Base-by-base conservation (phyloP, 1,139 yeast species). In the Lodderomyces pseudojiufengensis region DNA sequence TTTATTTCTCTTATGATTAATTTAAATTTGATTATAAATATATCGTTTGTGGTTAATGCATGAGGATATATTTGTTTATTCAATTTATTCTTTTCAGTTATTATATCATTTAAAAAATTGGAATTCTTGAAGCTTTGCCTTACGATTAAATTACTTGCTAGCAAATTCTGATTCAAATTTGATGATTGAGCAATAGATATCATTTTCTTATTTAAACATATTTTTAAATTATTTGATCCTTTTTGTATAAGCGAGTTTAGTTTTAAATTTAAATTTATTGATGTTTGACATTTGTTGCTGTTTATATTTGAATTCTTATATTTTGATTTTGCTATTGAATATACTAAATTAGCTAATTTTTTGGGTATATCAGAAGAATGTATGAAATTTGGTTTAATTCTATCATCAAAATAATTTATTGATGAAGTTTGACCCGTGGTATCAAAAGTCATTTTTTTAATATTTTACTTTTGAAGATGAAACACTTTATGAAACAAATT, bases 331-430 rank as follows among this genome's bases (percentile, higher is more conserved):
- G 23, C 16, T 23, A 24, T 24, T 16, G 31, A 31, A 25, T 35
- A 29, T 31, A 35, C 29, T 27, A 53, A 36, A 9, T 33, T 37
- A 5, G 32, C 29, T 5, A 59, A 47, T 37, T 52, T 53, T 18
- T 50, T 51, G 0, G 58, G 53, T 8, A 69, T 58, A 40, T 68
- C 66, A 9, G 71, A 65, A 5, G 68, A 57, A 41, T 63, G 64
- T 21, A 69, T 49, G 40, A 67, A 63, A 46, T 65, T 67, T 27
- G 75, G 75, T 42, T 59, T 61, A 36, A 58, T 50, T 4, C 27
- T 21, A n/a, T 31, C 34, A 25, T 25, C 8, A 5, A 8, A 11
- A 5, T 24, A 5, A 5, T 5, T 24, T 12, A 18, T 18, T 5
- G 6, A 7, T 18, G 20, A 18, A 5, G 5, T 5, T 18, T 18